phyloP scores from a whole-genome alignment of 768 basidiomycete genomes.

The Naganishia antarctica region DNA sequence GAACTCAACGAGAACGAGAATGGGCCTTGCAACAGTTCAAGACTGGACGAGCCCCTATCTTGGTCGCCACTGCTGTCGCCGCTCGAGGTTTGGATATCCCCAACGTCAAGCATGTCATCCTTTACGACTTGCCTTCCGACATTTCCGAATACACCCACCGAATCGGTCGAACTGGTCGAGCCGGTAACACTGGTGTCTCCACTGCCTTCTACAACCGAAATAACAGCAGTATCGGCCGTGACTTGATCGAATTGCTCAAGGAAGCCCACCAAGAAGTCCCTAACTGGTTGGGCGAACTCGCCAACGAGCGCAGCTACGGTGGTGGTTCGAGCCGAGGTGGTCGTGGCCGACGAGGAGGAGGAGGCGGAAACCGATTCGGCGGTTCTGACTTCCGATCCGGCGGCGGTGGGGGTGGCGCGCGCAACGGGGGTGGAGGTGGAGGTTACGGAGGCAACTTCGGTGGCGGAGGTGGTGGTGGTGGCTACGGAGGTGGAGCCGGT shows the following conservation, averaged over 20 bases:
- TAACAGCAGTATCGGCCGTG: conserved; percentile 85
- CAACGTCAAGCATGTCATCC: conserved; percentile 97
- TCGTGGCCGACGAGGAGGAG: conserved; percentile 51
- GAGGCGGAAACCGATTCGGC: conserved; percentile 52
- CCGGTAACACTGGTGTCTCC: conserved; percentile 90
- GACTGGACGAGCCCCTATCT: conserved; percentile 85
- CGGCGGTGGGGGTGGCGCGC: conserved; percentile 42
- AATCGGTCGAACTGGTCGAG: conserved; percentile 96
- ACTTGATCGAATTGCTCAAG: conserved; percentile 83
- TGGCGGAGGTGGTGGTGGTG: conserved; percentile 51
- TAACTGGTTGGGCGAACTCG: conserved; percentile 78
- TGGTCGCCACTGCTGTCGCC: conserved; percentile 97
- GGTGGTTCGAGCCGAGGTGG: conserved; percentile 55
- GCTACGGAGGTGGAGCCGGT: conserved; percentile 17
- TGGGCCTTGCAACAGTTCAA: conserved; percentile 92
- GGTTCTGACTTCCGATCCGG: conserved; percentile 53
- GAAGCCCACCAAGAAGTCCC: conserved; percentile 81
- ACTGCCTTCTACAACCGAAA: conserved; percentile 84
- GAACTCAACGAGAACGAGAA: conserved; percentile 96
- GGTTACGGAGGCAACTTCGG: conserved; percentile 38
- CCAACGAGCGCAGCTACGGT: conserved; percentile 62
- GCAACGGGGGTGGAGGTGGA: conserved; percentile 49
- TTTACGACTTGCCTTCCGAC: conserved; percentile 95
- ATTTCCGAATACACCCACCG: conserved; percentile 99
- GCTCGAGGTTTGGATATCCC: conserved; percentile 99